These are phyloP conservation scores for Phaeosphaeria sp. DNA, from an alignment of 2,329 filamentous ascomycete species.

Conservation along the genomic window DNA sequence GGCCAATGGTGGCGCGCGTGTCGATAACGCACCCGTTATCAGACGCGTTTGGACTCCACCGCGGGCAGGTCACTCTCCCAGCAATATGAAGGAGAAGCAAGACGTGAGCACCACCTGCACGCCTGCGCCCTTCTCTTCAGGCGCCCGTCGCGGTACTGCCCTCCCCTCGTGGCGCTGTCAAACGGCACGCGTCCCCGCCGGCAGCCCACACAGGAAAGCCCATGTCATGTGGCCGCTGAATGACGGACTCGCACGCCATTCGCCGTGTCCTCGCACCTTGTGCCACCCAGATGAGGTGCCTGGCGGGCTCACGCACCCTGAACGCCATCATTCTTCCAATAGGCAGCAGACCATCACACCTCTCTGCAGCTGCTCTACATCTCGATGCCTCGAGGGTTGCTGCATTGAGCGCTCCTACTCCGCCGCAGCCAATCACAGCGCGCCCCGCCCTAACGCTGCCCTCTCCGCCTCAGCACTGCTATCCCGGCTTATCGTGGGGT, in stretches of 20 bases:
- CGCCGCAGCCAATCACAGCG: constrained; percentile 1
- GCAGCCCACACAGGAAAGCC: constrained; percentile 6
- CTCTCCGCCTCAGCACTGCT: neutral
- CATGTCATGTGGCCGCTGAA: constrained; percentile 30
- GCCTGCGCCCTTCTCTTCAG: constrained; percentile 6
- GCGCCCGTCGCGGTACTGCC: constrained; percentile 8
- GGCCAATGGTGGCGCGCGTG: neutral
- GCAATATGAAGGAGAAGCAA: neutral
- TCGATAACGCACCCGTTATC: neutral
- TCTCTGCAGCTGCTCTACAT: neutral
- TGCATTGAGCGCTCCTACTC: neutral
- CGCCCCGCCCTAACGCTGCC: neutral
- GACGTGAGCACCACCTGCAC: constrained; percentile 3
- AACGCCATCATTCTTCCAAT: neutral
- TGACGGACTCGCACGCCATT: constrained; percentile 38
- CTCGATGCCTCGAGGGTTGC: constrained; percentile 5
- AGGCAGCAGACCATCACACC: constrained; percentile 1
- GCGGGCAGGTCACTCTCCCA: neutral
- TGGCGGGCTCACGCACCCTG: neutral
- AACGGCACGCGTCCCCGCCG: constrained; percentile 9
- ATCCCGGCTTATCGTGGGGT: constrained; percentile 8
- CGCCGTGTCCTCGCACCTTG: constrained; percentile 23
- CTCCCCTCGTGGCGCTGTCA: constrained; percentile 17
- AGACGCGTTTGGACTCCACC: neutral
- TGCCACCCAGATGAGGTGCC: constrained; percentile 12